Conservation (phyloP, 2,329 filamentous ascomycete species). For the Colletotrichum musae region DNA sequence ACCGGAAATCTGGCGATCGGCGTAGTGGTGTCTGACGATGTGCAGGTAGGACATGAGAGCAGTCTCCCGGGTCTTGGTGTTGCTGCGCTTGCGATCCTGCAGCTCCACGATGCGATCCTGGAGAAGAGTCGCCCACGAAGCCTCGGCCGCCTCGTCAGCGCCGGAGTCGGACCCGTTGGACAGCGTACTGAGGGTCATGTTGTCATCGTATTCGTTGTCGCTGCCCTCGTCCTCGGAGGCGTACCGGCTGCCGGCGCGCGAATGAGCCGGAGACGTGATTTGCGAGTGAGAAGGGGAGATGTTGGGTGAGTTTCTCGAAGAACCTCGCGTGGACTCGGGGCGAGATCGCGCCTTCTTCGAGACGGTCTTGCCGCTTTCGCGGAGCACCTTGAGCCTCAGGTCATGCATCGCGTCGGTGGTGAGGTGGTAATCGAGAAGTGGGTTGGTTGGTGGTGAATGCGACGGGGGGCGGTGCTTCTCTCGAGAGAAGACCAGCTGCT, state of each 20-base stretch:
- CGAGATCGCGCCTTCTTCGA: conserved; percentile 77
- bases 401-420: conserved; percentile 67
- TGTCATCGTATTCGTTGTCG: conserved; percentile 67
- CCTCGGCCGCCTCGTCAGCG: conserved; percentile 68
- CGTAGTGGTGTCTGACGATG: conserved; percentile 78
- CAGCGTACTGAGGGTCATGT: conserved; percentile 59
- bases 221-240: conserved; percentile 75
- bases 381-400: conserved; percentile 76
- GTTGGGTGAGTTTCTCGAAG: conserved; percentile 69
- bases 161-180: conserved; percentile 63
- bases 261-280: conserved; percentile 70
- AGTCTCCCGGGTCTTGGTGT: conserved; percentile 77
- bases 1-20: conserved; percentile 72
- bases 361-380: conserved; percentile 79
- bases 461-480: conserved; percentile 14
- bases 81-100: conserved; percentile 82
- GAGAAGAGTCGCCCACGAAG: conserved; percentile 74
- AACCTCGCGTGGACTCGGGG: conserved; percentile 70
- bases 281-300: conserved; percentile 72
- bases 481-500: conserved; percentile 11
- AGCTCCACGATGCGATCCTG: conserved; percentile 79
- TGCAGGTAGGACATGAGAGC: conserved; percentile 74
- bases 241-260: conserved; percentile 72
- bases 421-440: neutral
- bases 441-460: neutral